Conservation (phyloP, 805 yeast species). For the Candida ponderosae region DNA sequence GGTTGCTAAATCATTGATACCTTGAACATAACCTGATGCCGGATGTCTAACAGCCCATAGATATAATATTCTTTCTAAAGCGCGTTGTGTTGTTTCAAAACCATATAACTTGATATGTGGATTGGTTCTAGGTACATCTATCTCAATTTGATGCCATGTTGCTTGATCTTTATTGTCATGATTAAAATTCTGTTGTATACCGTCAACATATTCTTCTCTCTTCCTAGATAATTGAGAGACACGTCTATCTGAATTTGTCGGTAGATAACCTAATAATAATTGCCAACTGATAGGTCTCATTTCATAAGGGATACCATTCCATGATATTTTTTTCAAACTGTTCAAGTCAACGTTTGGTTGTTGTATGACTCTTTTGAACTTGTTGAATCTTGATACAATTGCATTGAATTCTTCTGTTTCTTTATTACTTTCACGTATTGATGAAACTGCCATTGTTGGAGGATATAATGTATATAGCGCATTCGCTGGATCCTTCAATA, state of each 20-base stretch:
- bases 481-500: conserved; percentile 21
- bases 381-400: conserved; percentile 50
- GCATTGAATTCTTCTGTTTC: conserved; percentile 53
- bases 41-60: conserved; percentile 97
- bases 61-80: conserved; percentile 74
- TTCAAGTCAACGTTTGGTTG: conserved; percentile 49
- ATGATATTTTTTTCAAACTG: conserved; percentile 70
- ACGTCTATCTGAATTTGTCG: conserved; percentile 76
- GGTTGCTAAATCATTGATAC: conserved; percentile 88
- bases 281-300: conserved; percentile 87
- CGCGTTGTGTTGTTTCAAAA: conserved; percentile 60
- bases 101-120: conserved; percentile 75
- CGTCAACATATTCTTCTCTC: conserved; percentile 77
- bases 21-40: conserved; percentile 96
- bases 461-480: conserved; percentile 33
- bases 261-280: conserved; percentile 79
- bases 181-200: conserved; percentile 57
- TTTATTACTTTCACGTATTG: conserved; percentile 27
- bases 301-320: conserved; percentile 90
- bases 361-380: conserved; percentile 57
- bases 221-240: conserved; percentile 63
- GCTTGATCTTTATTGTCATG: conserved; percentile 57
- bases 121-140: conserved; percentile 91
- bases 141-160: conserved; percentile 92
- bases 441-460: conserved; percentile 30